These are phyloP conservation scores for Aspergillus amoenus DNA, from an alignment of 2,329 filamentous ascomycete genomes.

Conservation along the genomic window DNA sequence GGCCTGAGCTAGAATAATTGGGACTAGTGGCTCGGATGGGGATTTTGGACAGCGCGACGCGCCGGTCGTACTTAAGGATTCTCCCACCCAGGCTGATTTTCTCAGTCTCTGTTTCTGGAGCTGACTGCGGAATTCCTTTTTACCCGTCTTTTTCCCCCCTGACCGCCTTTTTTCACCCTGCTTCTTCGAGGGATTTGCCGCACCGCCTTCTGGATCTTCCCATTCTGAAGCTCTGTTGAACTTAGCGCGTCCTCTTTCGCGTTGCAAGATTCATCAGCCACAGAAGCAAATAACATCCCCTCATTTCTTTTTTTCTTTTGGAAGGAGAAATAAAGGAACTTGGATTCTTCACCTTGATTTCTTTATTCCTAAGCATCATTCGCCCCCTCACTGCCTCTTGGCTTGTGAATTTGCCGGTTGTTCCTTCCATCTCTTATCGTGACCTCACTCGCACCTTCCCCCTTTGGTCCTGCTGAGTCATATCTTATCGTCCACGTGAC, in stretches of 20 bases:
- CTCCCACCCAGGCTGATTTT: constrained; percentile 41
- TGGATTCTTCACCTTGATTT: constrained; percentile 4
- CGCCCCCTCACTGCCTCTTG: constrained; percentile 10
- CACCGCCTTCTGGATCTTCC: constrained; percentile 14
- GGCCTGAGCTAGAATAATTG: constrained; percentile 33
- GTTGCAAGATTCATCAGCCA: constrained; percentile 19
- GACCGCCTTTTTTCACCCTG: constrained; percentile 14
- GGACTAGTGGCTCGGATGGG: constrained; percentile 36
- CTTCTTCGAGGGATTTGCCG: constrained; percentile 1
- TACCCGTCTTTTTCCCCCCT: constrained; percentile 12
- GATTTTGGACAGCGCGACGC: constrained; percentile 29
- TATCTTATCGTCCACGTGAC: constrained; percentile 37
- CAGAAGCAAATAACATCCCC: constrained; percentile 15
- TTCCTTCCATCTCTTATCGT: constrained; percentile 16
- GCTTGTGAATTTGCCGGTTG: constrained; percentile 18
- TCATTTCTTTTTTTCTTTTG: constrained; percentile 10
- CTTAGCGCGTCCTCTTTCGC: constrained; percentile 23
- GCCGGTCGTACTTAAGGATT: constrained; percentile 44
- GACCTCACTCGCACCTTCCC: constrained; percentile 10
- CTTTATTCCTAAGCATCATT: constrained; percentile 13
- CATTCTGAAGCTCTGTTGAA: constrained; percentile 12
- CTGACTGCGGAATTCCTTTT: constrained; percentile 26
- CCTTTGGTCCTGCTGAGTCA: constrained; percentile 25
- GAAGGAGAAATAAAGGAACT: constrained; percentile 1
- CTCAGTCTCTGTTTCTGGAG: constrained; percentile 39